Evolutionary conservation across 139 green algal genomes (phyloP).

Genomic region (Astrephomene gubernaculifera): DNA sequence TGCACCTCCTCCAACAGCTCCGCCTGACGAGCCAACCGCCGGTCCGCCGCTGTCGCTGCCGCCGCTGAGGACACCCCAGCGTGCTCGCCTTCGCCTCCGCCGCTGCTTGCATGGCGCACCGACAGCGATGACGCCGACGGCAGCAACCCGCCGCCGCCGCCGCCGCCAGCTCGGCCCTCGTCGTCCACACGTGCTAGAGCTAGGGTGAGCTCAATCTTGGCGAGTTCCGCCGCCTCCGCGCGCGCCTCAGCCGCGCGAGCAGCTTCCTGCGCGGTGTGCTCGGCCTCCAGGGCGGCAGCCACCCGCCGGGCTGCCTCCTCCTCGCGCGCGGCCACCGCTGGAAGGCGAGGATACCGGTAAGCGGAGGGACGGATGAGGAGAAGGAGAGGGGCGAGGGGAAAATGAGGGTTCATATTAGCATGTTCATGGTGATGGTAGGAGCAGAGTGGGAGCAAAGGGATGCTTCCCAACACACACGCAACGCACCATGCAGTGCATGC

Average conservation of each 20-base stretch:
- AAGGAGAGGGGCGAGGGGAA: no score
- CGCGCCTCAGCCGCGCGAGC: conserved; percentile 39
- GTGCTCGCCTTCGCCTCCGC: not conserved
- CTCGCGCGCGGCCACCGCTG: conserved; percentile 56
- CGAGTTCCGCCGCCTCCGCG: conserved; percentile 56
- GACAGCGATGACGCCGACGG: not conserved
- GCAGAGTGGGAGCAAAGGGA: no score
- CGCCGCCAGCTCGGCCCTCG: not conserved
- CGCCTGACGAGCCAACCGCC: conserved; percentile 6
- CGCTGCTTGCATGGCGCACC: not conserved
- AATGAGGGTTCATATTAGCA: no score
- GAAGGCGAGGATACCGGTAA: no score
- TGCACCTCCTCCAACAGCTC: conserved; percentile 31
- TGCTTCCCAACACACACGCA: no score
- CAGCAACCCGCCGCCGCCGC: not conserved
- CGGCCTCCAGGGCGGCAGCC: conserved; percentile 24
- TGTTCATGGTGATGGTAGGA: no score
- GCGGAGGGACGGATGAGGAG: no score
- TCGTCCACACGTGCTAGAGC: conserved; percentile 53
- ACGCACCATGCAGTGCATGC: no score
- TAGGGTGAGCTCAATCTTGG: conserved; percentile 69
- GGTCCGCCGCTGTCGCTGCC: no score
- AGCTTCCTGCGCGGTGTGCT: conserved; percentile 26
- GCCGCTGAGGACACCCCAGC: not conserved
- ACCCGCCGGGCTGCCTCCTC: conserved; percentile 55